Base-by-base conservation (phyloP, 176 grass and related monocot species). In the Juncus effusus region DNA sequence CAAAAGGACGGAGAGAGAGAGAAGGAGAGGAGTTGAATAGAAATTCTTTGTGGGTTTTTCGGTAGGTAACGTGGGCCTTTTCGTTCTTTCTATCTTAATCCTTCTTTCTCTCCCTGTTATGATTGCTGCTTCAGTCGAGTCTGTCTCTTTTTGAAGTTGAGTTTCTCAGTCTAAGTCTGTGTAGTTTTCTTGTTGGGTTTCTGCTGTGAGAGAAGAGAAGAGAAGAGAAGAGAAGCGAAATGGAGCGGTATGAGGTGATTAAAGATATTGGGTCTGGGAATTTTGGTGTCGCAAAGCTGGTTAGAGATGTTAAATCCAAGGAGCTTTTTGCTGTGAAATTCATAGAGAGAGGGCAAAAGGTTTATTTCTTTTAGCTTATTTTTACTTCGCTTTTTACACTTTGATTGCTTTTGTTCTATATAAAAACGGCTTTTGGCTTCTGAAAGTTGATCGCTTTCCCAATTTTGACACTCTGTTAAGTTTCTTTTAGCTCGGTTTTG, bases 261-360 rank as follows among this genome's bases (percentile, higher is more conserved):
- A 92, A 83, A 79, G 88, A 92, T 73, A 76, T 97, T 67, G 94
- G 94, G 2, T 89, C 94, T 37, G 94, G 94, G 6, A 97, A 97
- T 62, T 97, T 97, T 64, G 94, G 94, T 2, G 94, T 97, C 35
- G 88, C 94, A 67, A 97, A 92, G 80, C 75, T 97, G 51, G 85
- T 89, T 37, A 79, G 82, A 86, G 88, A 97, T 60, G 61, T 92
- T 59, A 69, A 70, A 69, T 89, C 94, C 68, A 89, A 89, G 76
- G 94, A 89, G 72, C 75, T 89, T 10, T 92, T 84, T 65, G 94
- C 94, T 68, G 80, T 92, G 66, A 97, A 97, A 80, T 84, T 62
- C 77, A 89, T 97, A 70, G 88, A 97, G 82, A 92, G 94, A 80
- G 94, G 94, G 9, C 80, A 86, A 63, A 97, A 95, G 90, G 90